Conservation (phyloP, 1,284 basidiomycete species). For the Ustilago cynodontis region DNA sequence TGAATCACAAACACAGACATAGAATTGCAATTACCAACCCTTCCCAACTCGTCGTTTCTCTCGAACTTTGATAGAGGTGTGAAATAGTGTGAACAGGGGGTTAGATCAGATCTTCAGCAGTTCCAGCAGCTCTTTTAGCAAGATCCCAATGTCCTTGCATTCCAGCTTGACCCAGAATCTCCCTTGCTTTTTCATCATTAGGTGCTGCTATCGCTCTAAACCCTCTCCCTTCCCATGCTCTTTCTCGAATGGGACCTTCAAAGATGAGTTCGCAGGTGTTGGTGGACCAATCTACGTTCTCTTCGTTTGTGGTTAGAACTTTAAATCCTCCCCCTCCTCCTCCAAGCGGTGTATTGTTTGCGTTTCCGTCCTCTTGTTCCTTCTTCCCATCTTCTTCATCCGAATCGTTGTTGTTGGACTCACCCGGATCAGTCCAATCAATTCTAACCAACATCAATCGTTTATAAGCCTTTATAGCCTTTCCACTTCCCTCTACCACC, state of each 20-base stretch:
- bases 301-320: constrained; percentile 17
- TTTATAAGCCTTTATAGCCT: constrained; percentile 88
- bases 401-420: constrained; percentile 72
- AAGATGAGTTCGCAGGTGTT: constrained; percentile 93
- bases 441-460: constrained; percentile 88
- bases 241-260: constrained; percentile 88
- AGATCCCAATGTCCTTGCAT: constrained; percentile 92
- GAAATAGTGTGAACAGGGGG: too few relatives aligned
- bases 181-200: constrained; percentile 85
- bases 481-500: constrained; percentile 90
- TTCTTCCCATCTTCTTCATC: constrained; percentile 8
- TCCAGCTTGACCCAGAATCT: constrained; percentile 80
- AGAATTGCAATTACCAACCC: constrained; percentile 14
- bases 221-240: constrained; percentile 70
- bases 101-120: constrained; percentile 14
- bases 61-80: background rate
- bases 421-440: constrained; percentile 86
- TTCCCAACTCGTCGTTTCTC: too few relatives aligned
- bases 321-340: constrained; percentile 34
- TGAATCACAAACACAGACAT: too few relatives aligned
- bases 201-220: constrained; percentile 80
- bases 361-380: background rate
- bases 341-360: constrained; percentile 17
- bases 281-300: constrained; percentile 76
- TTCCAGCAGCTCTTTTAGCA: constrained; percentile 75